phyloP scores from a whole-genome alignment of 768 basidiomycete genomes.

The Calocybe cyanea region DNA sequence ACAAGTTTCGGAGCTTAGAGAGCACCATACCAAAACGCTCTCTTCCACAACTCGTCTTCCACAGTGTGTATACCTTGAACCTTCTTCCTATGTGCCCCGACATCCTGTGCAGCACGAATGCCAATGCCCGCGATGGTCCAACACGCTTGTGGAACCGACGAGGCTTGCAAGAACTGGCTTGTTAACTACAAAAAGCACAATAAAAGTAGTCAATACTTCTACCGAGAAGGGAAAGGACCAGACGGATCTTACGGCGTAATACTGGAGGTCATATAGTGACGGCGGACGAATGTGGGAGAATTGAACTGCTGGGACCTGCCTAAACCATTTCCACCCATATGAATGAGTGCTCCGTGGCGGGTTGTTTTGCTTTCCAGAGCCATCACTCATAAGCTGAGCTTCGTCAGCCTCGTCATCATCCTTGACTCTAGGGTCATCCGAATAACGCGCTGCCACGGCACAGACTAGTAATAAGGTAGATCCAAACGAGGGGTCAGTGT shows the following conservation, averaged over 20 bases:
- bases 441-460: slow-evolving; percentile 60
- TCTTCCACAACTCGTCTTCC: slow-evolving; percentile 75
- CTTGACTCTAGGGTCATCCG: slow-evolving; percentile 55
- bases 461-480: slow-evolving; percentile 64
- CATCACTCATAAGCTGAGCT: not conserved
- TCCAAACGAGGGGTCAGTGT: slow-evolving; percentile 48
- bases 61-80: slow-evolving; percentile 30
- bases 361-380: not conserved
- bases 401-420: slow-evolving; percentile 24
- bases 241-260: slow-evolving; percentile 43
- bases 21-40: slow-evolving; percentile 54
- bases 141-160: slow-evolving; percentile 56
- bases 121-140: slow-evolving; percentile 72
- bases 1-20: too few species aligned
- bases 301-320: slow-evolving; percentile 61
- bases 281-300: slow-evolving; percentile 57
- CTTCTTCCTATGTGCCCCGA: slow-evolving; percentile 62
- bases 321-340: slow-evolving; percentile 63
- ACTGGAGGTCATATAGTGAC: slow-evolving; percentile 70
- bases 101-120: slow-evolving; percentile 74
- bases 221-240: not conserved
- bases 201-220: not conserved
- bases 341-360: slow-evolving; percentile 32
- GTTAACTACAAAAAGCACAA: slow-evolving; percentile 37
- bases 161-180: slow-evolving; percentile 50